Percentiles rank a stretch among this genome's conserved stretches.
Evolutionary conservation across 176 grass and related monocot species (phyloP).

Genomic region (Carex littledalei): DNA sequence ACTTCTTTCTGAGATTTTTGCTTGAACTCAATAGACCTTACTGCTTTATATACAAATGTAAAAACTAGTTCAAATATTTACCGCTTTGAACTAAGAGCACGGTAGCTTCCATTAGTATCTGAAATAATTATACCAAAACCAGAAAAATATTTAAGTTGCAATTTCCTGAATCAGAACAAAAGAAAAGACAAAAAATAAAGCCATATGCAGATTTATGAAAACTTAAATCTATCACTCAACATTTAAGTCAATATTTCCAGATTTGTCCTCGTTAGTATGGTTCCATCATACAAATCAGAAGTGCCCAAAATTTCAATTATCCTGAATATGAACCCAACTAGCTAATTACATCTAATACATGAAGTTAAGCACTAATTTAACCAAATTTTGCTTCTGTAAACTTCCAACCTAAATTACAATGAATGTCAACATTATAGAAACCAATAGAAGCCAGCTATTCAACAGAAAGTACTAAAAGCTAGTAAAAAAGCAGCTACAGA

Average conservation of each 20-base stretch:
- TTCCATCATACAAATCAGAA: background rate
- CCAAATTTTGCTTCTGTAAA: background rate
- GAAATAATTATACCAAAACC: conserved; percentile 26
- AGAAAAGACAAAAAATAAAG: background rate
- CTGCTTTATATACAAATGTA: background rate
- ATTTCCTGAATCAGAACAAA: conserved; percentile 4
- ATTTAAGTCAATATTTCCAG: background rate
- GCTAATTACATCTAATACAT: background rate
- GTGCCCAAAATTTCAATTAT: background rate
- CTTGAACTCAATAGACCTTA: background rate
- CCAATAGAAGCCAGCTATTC: background rate
- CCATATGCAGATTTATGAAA: background rate
- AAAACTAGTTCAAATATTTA: conserved; percentile 28
- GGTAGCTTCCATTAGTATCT: conserved; percentile 69
- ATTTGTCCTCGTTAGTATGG: background rate
- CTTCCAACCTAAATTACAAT: background rate
- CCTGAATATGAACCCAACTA: background rate
- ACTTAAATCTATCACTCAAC: background rate
- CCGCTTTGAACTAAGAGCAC: conserved; percentile 38
- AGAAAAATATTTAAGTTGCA: background rate
- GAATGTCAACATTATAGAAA: background rate
- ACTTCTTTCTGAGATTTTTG: background rate
- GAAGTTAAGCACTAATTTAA: background rate
- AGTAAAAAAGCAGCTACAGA: background rate
- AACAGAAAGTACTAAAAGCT: background rate